These are phyloP conservation scores for Malus hybrid DNA, from an alignment of 331 rosid species.

Conservation along the genomic window DNA sequence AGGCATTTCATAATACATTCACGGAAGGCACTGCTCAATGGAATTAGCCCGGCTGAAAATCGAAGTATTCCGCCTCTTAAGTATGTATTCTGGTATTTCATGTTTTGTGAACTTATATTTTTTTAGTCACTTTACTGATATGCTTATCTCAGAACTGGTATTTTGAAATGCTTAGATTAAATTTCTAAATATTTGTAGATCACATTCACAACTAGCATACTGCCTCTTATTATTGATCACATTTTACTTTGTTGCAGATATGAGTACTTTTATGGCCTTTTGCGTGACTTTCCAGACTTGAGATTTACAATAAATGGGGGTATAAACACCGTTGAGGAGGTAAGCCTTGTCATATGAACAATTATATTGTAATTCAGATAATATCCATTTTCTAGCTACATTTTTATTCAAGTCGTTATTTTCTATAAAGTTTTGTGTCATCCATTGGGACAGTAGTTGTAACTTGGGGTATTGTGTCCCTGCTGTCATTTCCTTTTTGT, in stretches of 20 bases:
- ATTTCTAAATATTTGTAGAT: neutral
- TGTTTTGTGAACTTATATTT: neutral
- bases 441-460: neutral
- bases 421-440: neutral
- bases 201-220: neutral
- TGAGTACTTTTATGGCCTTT: conserved; percentile 81
- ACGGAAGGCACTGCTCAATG: conserved; percentile 89
- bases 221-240: neutral
- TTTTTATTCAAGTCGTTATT: neutral
- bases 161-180: neutral
- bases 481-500: neutral
- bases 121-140: neutral
- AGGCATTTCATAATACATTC: conserved; percentile 88
- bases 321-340: conserved; percentile 75
- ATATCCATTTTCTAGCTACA: neutral
- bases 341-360: conserved; percentile 20
- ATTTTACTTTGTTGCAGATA: conserved; percentile 50
- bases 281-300: conserved; percentile 95
- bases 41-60: conserved; percentile 97
- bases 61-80: conserved; percentile 86
- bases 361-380: neutral
- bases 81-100: conserved; percentile 30
- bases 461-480: neutral
- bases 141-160: neutral
- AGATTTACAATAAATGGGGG: conserved; percentile 97